A percentile compares a stretch with the other conserved stretches of the same genome.
phyloP scores from a whole-genome alignment of 2,329 filamentous ascomycete genomes.

The Fusarium buxicola region DNA sequence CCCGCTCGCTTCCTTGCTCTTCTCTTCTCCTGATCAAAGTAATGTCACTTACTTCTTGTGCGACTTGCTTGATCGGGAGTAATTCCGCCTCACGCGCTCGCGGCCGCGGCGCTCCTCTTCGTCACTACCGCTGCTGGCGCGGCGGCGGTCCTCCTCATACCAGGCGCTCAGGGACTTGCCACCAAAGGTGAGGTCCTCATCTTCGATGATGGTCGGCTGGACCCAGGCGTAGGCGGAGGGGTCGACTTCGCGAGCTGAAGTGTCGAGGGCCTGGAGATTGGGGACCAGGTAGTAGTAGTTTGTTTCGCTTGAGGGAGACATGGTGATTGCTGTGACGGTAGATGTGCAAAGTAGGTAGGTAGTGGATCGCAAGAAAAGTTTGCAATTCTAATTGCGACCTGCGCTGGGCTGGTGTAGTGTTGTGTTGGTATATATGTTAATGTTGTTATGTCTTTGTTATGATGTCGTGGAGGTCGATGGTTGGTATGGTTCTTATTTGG shows the following conservation, averaged over 20 bases:
- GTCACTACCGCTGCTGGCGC: constrained; percentile 55
- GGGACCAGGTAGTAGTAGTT: constrained; percentile 51
- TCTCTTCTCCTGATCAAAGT: not conserved
- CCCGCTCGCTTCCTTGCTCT: constrained; percentile 17
- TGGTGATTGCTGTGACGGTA: constrained; percentile 19
- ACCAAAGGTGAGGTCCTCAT: constrained; percentile 70
- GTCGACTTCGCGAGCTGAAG: constrained; percentile 51
- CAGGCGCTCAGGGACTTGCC: constrained; percentile 69
- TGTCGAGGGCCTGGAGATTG: constrained; percentile 49
- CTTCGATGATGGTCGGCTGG: constrained; percentile 67
- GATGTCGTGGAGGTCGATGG: constrained; percentile 10
- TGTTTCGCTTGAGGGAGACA: constrained; percentile 42
- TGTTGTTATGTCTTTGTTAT: constrained; percentile 14
- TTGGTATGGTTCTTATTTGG: constrained; percentile 32
- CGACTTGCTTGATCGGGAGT: constrained; percentile 45
- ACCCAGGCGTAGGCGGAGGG: constrained; percentile 58
- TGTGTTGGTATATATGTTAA: constrained; percentile 23
- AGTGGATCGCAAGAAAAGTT: not conserved
- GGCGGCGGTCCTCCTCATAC: constrained; percentile 69
- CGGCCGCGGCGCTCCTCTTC: constrained; percentile 55
- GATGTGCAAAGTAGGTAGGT: constrained; percentile 1
- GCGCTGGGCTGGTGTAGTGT: constrained; percentile 7
- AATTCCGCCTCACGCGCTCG: constrained; percentile 51
- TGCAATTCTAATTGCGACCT: constrained; percentile 15
- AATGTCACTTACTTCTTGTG: constrained; percentile 49